Evolutionary conservation across 768 basidiomycete genomes (phyloP), one percentile per base, ranked within the genome.

Genomic region (Rhodotorula babjevae): DNA sequence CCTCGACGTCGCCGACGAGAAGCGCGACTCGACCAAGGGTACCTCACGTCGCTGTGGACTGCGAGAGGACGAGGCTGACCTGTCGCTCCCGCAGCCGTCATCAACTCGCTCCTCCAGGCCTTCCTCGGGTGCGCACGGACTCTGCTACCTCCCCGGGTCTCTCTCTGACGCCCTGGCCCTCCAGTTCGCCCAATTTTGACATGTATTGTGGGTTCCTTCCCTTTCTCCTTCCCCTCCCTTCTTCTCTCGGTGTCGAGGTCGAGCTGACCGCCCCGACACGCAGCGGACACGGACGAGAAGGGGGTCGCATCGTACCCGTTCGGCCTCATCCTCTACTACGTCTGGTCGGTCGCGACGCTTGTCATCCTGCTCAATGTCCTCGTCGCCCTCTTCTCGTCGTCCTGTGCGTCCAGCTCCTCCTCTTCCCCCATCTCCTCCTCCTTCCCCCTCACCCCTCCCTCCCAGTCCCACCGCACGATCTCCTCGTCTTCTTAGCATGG

Each of bases 351-450:
- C 64, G 77, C 82, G 40, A 78, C 82, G 6, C 79, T 82, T 56
- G 79, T 84, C 73, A 82, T 84, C 73, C 81, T 84, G n/a, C 80
- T 84, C 76, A 84, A 84, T 74, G 80, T 84, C 67, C 77, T 84
- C 49, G 82, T 84, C 50, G 83, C 83, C 16, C 69, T 84, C 68
- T 83, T 83, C 68, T 81, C 81, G 49, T 79, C 80, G 14, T 18
- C 29, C 14, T 55, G 61, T 61, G 49, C 59, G 50, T 61, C 4
- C 40, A 18, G 19, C 21, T 21, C 23, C 8, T 15, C 16, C 15
- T 21, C 16, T 47, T 15, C 12, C 46, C 3, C 46, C 47, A 5
- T 49, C 47, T 49, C 9, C 9, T 21, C 9, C 47, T 18, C 47
- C 47, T 21, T 49, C 21, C 8, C 5, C 36, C 36, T 36, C 36